Base-by-base conservation (phyloP, 2,329 filamentous ascomycete species). In the Fusarium circinatum region DNA sequence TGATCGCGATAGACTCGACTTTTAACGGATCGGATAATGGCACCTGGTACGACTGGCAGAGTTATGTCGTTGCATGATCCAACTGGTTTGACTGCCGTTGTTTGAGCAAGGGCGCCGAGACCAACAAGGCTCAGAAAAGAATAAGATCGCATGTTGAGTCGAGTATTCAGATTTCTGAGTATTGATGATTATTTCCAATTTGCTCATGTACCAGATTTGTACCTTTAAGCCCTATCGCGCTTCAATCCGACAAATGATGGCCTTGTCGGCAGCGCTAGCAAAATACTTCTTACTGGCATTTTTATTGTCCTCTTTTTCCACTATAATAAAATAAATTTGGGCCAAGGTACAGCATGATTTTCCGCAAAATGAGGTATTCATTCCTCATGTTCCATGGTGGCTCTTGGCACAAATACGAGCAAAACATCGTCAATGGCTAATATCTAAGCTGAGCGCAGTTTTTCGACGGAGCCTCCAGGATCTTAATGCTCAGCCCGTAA, bases 401-500 rank as follows among this genome's bases (percentile, higher is more conserved):
- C 26, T 15, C 24, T 28, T 22, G 26, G 26, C 20, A 13, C 12
- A 5, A 15, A 48, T 20, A 48, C 45, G 45, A 30, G 24, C 45
- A 28, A 28, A 14, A 8, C 5, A 22, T 30, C 8, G 12, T 28
- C 18, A 48, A 22, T 48, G 26, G 45, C 45, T 20, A 14, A 7
- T 13, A 14, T 28, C 6, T 15, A 28, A 47, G 7, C 12, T 47
- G 4, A 30, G 13, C 8, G 8, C 26, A 26, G 0, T 12, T 44
- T 7, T 44, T 7, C 15, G 5, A 18, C 10, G 7, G 10, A 13
- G 10, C n/a, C 15, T 44, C n/a, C 11, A 24, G 42, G n/a, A 15
- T 2, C 1, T 18, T 24, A 8, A 11, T 18, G n/a, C 15, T 24
- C 0, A 18, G 2, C 4, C 15, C 5, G 6, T 18, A 24, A 6